A percentile compares a stretch with the other conserved stretches of the same genome.
Conservation (phyloP, 2,329 filamentous ascomycete genomes). For the Beauveria rudraprayagi region DNA sequence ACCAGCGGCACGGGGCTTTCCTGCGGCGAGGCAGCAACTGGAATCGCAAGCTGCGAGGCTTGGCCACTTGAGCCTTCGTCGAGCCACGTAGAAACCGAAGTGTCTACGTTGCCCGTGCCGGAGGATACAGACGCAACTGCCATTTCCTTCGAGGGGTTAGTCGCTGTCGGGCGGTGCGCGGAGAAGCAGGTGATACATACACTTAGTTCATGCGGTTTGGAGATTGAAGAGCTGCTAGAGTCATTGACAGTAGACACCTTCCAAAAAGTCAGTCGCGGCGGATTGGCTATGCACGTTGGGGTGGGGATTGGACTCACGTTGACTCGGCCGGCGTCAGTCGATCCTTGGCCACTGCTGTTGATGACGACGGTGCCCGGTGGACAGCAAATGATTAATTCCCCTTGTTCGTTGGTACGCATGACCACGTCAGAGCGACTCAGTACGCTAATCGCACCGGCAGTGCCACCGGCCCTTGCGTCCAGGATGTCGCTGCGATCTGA, state of each 20-base stretch:
- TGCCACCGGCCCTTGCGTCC: neutral
- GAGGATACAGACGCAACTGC: slow-evolving; percentile 10
- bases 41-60: neutral
- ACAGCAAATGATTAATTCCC: slow-evolving; percentile 12
- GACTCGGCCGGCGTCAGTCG: neutral
- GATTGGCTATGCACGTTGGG: neutral
- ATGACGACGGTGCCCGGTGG: slow-evolving; percentile 9
- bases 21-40: neutral
- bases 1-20: neutral
- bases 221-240: slow-evolving; percentile 10
- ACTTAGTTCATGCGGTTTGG: slow-evolving; percentile 13
- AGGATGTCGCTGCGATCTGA: no score
- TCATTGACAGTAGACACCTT: slow-evolving; percentile 15
- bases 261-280: slow-evolving; percentile 15
- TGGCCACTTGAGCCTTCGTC: neutral
- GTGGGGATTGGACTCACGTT: slow-evolving; percentile 13
- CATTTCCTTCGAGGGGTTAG: slow-evolving; percentile 19
- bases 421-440: slow-evolving; percentile 5
- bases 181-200: slow-evolving; percentile 8
- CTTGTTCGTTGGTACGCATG: slow-evolving; percentile 8
- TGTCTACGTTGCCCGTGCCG: neutral
- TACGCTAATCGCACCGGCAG: neutral
- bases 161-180: neutral
- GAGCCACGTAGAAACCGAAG: slow-evolving; percentile 1
- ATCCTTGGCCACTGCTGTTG: neutral